Evolutionary conservation across 805 yeast species (phyloP).

Genomic region (Debaryomyces maramus): DNA sequence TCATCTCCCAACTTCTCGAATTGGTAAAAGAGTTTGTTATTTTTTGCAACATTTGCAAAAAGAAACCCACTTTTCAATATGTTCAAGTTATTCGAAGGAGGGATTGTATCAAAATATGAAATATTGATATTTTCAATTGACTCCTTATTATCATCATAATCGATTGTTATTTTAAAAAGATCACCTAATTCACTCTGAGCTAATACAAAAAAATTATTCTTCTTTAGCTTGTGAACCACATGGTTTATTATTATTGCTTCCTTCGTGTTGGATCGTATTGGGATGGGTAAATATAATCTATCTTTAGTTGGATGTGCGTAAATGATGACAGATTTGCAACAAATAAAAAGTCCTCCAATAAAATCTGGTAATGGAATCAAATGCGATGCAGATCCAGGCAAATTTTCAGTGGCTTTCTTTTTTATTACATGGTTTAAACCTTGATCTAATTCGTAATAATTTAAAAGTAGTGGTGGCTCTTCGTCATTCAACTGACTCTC

Average conservation of each 20-base stretch:
- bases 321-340: constrained; percentile 54
- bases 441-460: constrained; percentile 79
- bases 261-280: constrained; percentile 38
- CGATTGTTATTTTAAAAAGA: constrained; percentile 58
- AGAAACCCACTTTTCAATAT: constrained; percentile 76
- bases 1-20: constrained; percentile 74
- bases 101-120: constrained; percentile 76
- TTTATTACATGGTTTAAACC: constrained; percentile 78
- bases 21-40: constrained; percentile 71
- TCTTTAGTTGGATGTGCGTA: constrained; percentile 43
- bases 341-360: constrained; percentile 65
- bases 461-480: constrained; percentile 33
- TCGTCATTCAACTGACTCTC: not conserved
- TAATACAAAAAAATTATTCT: constrained; percentile 60
- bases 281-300: constrained; percentile 49
- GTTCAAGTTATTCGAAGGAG: constrained; percentile 52
- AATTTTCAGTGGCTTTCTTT: constrained; percentile 20
- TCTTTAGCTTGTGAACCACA: constrained; percentile 65
- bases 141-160: constrained; percentile 47
- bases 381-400: constrained; percentile 43
- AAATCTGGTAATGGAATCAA: constrained; percentile 73
- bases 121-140: constrained; percentile 46
- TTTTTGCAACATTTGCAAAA: constrained; percentile 62
- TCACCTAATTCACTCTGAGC: constrained; percentile 76
- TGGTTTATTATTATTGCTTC: constrained; percentile 49